Conservation (phyloP, 2,329 filamentous ascomycete genomes). For the Lojkania enalia region DNA sequence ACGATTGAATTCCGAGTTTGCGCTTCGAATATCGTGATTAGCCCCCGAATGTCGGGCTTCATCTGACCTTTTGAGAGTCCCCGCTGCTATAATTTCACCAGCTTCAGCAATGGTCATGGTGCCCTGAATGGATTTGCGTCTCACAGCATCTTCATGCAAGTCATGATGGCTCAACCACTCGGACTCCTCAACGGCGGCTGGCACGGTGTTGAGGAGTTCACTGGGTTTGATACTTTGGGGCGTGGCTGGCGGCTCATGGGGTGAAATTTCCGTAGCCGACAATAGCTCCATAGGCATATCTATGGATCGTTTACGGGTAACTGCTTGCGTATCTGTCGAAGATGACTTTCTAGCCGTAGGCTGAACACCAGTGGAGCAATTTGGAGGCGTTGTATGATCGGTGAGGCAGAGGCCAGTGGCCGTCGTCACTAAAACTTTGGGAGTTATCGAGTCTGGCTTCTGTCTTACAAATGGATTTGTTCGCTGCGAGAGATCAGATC, state of each 20-base stretch:
- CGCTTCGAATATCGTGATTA: constrained; percentile 28
- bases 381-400: too few species aligned
- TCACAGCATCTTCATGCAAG: constrained; percentile 21
- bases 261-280: not conserved
- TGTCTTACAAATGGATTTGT: constrained; percentile 15
- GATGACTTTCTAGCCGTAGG: not conserved
- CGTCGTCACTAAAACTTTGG: too few species aligned
- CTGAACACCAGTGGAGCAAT: too few species aligned
- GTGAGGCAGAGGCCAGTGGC: too few species aligned
- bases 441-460: constrained; percentile 6
- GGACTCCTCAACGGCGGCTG: constrained; percentile 7
- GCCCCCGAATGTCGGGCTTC: constrained; percentile 17
- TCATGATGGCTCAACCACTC: constrained; percentile 2
- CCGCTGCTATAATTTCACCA: constrained; percentile 14
- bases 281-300: not conserved
- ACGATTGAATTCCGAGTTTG: constrained; percentile 10
- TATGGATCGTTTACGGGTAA: not conserved
- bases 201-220: constrained; percentile 1
- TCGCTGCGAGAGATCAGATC: constrained; percentile 10
- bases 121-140: constrained; percentile 14
- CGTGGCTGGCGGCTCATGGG: not conserved
- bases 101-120: constrained; percentile 24
- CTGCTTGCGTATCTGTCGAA: not conserved
- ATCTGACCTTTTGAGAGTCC: not conserved
- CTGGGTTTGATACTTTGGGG: constrained; percentile 4